Evolutionary conservation across 2,329 filamentous ascomycete genomes (phyloP), one percentile per base, ranked within the genome.

Genomic region (Beauveria sp.): DNA sequence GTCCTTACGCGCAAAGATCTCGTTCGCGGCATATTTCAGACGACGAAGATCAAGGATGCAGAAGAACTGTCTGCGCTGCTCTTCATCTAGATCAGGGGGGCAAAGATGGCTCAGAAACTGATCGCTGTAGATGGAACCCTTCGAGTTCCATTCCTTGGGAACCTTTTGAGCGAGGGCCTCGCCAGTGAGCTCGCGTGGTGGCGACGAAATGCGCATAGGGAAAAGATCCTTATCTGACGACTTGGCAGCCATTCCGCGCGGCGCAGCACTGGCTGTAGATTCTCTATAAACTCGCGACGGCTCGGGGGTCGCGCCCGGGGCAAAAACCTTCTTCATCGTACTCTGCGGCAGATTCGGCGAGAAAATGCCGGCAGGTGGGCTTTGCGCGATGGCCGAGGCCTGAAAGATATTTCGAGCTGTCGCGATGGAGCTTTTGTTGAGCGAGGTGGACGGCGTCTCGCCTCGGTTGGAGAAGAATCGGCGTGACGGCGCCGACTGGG

Each of bases 11-110:
- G 73, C 69, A 62, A 86, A 86, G 18, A 86, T 83, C 66, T 86
- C 83, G 66, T 85, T 79, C 30, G 83, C 83, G 6, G 82, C 80
- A 67, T 85, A 84, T 71, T 86, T 86, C 51, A 86, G 76, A 64
- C 83, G 79, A 63, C 83, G 81, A 62, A 86, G 74, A 67, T 86
- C 83, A 65, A 86, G 81, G 64, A 86, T 81, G 68, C 83, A 86
- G 66, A 85, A 86, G 68, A 85, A 86, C 72, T 86, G 83, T 62
- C 82, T 80, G 53, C 81, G 78, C 70, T 86, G 82, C 58, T 82
- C 76, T 56, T 86, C 83, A 64, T 83, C 81, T 64, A 85, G 79
- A 49, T 83, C 79, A 28, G 78, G 72, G 2, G 83, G 83, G 66
- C 82, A 85, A 38, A 84, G 78, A 63, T 85, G 79, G 1, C 77